Evolutionary conservation across 1,139 yeast species (phyloP).

Genomic region (Saccharomyces hybrid): DNA sequence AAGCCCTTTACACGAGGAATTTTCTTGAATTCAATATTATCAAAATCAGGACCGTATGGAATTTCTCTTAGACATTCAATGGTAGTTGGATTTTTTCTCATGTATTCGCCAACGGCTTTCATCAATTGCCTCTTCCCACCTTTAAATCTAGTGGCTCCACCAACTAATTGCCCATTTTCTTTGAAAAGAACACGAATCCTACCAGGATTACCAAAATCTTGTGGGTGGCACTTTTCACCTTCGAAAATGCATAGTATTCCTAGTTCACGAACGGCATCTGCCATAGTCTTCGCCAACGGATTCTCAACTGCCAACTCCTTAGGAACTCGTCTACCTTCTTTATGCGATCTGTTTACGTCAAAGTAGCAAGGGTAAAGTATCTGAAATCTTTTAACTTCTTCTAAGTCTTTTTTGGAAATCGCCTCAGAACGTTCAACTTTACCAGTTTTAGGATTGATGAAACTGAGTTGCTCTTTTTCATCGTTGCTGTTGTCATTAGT

Average conservation of each 20-base stretch:
- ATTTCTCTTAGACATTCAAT: slow-evolving; percentile 52
- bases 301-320: slow-evolving; percentile 62
- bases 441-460: slow-evolving; percentile 25
- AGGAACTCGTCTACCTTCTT: slow-evolving; percentile 78
- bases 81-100: slow-evolving; percentile 65
- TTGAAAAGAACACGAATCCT: slow-evolving; percentile 70
- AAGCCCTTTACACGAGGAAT: slow-evolving; percentile 78
- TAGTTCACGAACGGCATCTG: slow-evolving; percentile 47
- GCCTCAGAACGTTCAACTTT: slow-evolving; percentile 20
- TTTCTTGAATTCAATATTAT: slow-evolving; percentile 47
- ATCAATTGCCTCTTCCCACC: slow-evolving; percentile 62
- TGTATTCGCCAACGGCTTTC: slow-evolving; percentile 51
- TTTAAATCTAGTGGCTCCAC: slow-evolving; percentile 31
- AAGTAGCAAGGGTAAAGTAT: slow-evolving; percentile 87
- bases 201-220: slow-evolving; percentile 96
- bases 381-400: slow-evolving; percentile 60
- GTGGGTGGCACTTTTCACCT: slow-evolving; percentile 86
- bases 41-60: slow-evolving; percentile 43
- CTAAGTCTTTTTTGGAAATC: slow-evolving; percentile 33
- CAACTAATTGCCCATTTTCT: slow-evolving; percentile 37
- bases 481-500: not conserved
- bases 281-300: slow-evolving; percentile 77
- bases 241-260: slow-evolving; percentile 45
- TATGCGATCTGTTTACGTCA: slow-evolving; percentile 66
- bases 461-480: slow-evolving; percentile 15